Evolutionary conservation across 768 basidiomycete species (phyloP), one percentile per base, ranked within the genome.

Genomic region (Suillus paluster): DNA sequence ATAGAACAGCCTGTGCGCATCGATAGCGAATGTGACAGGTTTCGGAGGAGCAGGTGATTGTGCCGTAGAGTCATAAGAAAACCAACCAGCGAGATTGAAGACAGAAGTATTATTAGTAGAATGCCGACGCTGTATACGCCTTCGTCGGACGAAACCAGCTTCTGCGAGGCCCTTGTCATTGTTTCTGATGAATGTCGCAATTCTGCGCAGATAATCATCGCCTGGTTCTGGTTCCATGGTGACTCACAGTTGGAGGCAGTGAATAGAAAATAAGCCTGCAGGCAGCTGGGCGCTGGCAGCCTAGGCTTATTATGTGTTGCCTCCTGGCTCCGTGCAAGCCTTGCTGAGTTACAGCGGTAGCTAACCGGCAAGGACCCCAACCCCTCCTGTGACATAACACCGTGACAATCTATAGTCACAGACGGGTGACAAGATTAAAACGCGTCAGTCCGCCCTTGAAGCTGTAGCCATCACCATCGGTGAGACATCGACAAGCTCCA

Each of bases 1-100:
- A 77, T 96, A 97, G 83, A 92, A 94, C 8, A 97, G 86, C 65
- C 89, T 93, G 70, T 94, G 91, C 30, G 84, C 86, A 75, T 94
- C 91, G 66, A 92, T 81, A 5, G 84, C 71, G 62, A 95, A 85
- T 25, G 87, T 75, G 48, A 91, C 76, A 10, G 92, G 87, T 72
- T 84, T 86, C n/a, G 78, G 75, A 5, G 79, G 62, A 9, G 75
- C 63, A 57, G 79, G 68, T 53, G 72, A 68, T 57, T 77, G 78
- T 3, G 71, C 62, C 44, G 62, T 63, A 15, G 33, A 48, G 39
- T 68, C 72, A 55, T 67, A 57, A 38, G 70, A 63, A 64, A 90
- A 83, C 90, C 89, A 91, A 57, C 77, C 79, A 46, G 88, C 75
- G 25, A 88, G 90, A 63, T 88, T 87, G 75, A 88, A 80, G 27